Evolutionary conservation across 1,284 basidiomycete species (phyloP).

Genomic region (Mycosarcoma maydis): DNA sequence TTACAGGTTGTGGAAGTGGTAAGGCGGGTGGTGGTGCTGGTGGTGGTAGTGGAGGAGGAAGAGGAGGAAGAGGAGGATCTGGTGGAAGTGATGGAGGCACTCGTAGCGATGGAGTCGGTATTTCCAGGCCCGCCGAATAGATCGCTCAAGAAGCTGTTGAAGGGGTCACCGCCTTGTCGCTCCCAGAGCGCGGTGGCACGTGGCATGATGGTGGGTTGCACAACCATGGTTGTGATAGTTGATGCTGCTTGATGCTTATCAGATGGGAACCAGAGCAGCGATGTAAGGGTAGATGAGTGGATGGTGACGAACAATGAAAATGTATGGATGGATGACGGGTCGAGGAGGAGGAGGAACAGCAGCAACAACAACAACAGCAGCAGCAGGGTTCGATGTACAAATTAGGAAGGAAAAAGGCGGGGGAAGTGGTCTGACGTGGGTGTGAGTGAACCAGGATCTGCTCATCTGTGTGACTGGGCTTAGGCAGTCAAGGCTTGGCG

Average conservation of each 20-base stretch:
- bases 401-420: background rate
- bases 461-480: too few relatives aligned
- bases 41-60: conserved; percentile 1
- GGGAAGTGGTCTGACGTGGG: background rate
- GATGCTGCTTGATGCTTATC: too few relatives aligned
- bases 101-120: conserved; percentile 20
- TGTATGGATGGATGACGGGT: background rate
- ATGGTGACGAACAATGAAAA: too few relatives aligned
- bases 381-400: too few relatives aligned
- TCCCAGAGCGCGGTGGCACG: conserved; percentile 28
- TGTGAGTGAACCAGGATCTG: too few relatives aligned
- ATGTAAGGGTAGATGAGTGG: too few relatives aligned
- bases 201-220: conserved; percentile 33
- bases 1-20: conserved; percentile 20
- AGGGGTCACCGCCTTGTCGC: conserved; percentile 13
- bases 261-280: too few relatives aligned
- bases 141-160: conserved; percentile 13
- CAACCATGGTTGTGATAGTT: background rate
- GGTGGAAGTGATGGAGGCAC: background rate
- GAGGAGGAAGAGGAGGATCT: background rate
- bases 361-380: too few relatives aligned
- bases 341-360: background rate
- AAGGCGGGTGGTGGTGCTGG: conserved; percentile 1
- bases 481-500: too few relatives aligned
- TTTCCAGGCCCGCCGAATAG: conserved; percentile 17